phyloP scores from a whole-genome alignment of 2,329 filamentous ascomycete genomes.

The Fusarium armeniacum region DNA sequence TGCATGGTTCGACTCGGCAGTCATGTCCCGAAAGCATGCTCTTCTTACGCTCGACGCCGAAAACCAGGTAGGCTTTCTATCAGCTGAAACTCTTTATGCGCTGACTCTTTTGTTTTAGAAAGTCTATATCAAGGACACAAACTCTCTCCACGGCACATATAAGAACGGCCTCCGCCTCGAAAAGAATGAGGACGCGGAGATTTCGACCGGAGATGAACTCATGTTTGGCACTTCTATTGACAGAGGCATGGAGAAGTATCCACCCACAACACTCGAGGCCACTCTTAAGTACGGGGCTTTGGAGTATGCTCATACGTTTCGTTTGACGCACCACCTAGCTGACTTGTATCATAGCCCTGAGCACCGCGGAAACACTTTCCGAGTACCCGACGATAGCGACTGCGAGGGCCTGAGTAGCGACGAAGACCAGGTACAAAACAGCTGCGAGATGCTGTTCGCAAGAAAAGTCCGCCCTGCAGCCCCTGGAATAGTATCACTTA shows the following conservation, averaged over 20 bases:
- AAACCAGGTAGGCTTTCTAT: conserved; percentile 57
- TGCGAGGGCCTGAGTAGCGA: conserved; percentile 50
- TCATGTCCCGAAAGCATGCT: conserved; percentile 79
- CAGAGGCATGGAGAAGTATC: conserved; percentile 54
- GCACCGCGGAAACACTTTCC: conserved; percentile 54
- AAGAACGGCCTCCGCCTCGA: conserved; percentile 55
- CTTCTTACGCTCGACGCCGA: conserved; percentile 62
- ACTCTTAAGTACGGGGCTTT: conserved; percentile 49
- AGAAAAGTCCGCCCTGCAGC: conserved; percentile 51
- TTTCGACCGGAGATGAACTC: conserved; percentile 53
- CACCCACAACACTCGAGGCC: conserved; percentile 57
- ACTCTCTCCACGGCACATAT: conserved; percentile 68
- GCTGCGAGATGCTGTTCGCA: conserved; percentile 46
- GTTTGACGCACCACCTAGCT: conserved; percentile 12
- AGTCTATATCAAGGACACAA: conserved; percentile 61
- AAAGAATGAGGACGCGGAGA: conserved; percentile 21
- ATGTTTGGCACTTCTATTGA: conserved; percentile 57
- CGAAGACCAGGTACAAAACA: conserved; percentile 49
- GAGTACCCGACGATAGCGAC: conserved; percentile 61
- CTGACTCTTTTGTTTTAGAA: conserved; percentile 54
- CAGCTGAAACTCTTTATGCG: conserved; percentile 2
- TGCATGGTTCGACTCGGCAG: conserved; percentile 77
- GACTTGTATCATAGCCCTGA: conserved; percentile 45
- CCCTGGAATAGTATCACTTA: conserved; percentile 11
- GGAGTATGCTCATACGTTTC: conserved; percentile 38